Base-by-base conservation (phyloP, 140 eudicot genomes). In the Erigeron philadelphicus region DNA sequence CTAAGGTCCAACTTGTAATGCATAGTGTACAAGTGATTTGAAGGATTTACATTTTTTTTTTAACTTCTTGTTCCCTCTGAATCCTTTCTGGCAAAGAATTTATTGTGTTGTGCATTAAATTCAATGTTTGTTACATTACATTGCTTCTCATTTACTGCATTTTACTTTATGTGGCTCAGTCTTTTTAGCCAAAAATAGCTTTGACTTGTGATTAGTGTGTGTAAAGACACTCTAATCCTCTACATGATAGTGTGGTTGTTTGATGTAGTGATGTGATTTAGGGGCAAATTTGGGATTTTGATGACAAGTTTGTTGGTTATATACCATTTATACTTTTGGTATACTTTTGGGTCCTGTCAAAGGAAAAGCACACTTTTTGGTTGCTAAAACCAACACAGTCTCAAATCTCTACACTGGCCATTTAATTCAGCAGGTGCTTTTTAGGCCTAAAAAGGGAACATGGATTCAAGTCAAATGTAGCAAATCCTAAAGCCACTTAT, bases 391-490 rank as follows among this genome's bases (percentile, higher is more conserved):
- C 64, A 56, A 71, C 65, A 46, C 73, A 68, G 61, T 19, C 73
- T 74, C 19, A 46, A 74, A 25, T 43, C 73, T 45, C 61, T 31
- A 47, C 35, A 65, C 81, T 77, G 77, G 77, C 73, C 81, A 65
- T 77, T 71, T 31, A 64, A 54, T 71, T 77, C 68, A 64, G 74
- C 81, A 77, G 81, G 77, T 77, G 77, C 81, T 71, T 77, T 77
- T 64, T 56, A 64, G 69, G 61, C 46, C 71, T 43, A 46, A 77
- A 71, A 75, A 64, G 9, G 77, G 64, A 64, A 77, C 64, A 77
- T 55, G 73, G 67, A 65, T 71, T 42, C 12, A 71, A 64, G 81
- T 77, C 81, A 64, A 77, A 77, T 71, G 72, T 77, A 65, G 81
- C 69, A 77, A 71, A 77, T 71, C 69, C 77, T 77, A 77, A 47